Evolutionary conservation across 1,284 basidiomycete species (phyloP), one percentile per base, ranked within the genome.

Genomic region (Heterobasidion parviporum): DNA sequence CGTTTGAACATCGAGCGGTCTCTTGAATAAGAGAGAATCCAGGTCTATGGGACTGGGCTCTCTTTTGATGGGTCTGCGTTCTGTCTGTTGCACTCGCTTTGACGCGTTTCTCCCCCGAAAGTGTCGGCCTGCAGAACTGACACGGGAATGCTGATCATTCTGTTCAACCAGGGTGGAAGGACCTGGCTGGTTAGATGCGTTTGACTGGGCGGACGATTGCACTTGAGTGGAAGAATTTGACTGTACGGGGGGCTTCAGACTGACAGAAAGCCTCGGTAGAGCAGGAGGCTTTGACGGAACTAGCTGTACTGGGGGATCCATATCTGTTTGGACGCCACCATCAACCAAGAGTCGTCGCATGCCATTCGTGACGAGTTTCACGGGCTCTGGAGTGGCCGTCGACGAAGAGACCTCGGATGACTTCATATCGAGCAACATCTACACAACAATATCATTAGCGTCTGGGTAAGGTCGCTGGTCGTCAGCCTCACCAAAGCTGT

Each of bases 401-500:
- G 38, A 41, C 18, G 46, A 48, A 10, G 12, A 12, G 9, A 14
- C 26, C 4, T 14, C 8, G 10, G 32, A 34, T 38, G 50, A 18
- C 8, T 41, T 32, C 26, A 55, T 52, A 16, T 51, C 54, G 35
- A 58, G 26, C 26, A 55, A 36, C 16, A 49, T 18, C 55, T 56
- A n/a, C 6, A 46, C 8, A 9, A 10, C n/a, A 15, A 6, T 20
- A 34, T 54, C 41, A 52, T 15, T 34, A 38, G 16, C 15, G 8
- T 16, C 12, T 16, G 33, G 5, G 34, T 15, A 26, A 34, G 3
- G 10, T 26, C 14, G n/a, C 3, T 9, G 33, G 18, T 41, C 16
- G 41, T 15, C 20, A 34, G 26, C 20, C 57, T 61, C 61, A 61
- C 74, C 64, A 76, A 67, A 47, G 76, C 74, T 1, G 69, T 67